phyloP scores from a whole-genome alignment of 1,284 basidiomycete species.

The Peniophora sp. region DNA sequence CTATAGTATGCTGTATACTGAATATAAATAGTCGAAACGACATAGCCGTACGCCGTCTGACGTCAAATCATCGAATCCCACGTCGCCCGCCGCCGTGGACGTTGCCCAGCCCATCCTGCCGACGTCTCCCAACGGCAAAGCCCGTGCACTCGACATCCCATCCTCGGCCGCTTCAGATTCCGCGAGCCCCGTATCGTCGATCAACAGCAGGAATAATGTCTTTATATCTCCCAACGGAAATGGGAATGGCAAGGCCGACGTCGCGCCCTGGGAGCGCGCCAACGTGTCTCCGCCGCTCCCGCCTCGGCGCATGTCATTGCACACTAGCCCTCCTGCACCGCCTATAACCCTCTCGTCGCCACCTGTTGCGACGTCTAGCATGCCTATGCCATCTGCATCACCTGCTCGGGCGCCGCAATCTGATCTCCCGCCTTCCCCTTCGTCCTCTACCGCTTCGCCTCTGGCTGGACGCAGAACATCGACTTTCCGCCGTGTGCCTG shows the following conservation, averaged over 20 bases:
- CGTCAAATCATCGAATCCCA: slow-evolving; percentile 22
- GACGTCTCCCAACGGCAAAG: neutral
- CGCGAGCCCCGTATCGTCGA: neutral
- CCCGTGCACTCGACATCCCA: neutral
- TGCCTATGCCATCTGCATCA: neutral
- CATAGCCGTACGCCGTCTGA: slow-evolving; percentile 52
- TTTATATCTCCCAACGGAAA: neutral
- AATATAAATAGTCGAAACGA: slow-evolving; percentile 50
- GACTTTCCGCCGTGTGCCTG: slow-evolving; percentile 4
- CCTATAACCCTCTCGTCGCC: neutral
- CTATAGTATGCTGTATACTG: slow-evolving; percentile 7
- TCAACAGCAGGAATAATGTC: neutral
- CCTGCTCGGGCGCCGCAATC: neutral
- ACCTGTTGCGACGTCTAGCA: neutral
- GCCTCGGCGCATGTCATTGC: neutral
- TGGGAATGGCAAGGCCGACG: neutral
- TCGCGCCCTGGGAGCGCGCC: neutral
- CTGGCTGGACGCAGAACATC: neutral
- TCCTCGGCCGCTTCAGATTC: neutral
- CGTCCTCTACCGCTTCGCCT: neutral
- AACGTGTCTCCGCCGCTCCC: neutral
- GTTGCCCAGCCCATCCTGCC: slow-evolving; percentile 8
- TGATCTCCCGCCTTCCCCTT: neutral
- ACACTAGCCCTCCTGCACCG: neutral
- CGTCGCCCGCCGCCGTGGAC: slow-evolving; percentile 20